These are phyloP conservation scores for Cordyceps cateniannulata DNA, from an alignment of 2,329 filamentous ascomycete genomes.

Conservation along the genomic window DNA sequence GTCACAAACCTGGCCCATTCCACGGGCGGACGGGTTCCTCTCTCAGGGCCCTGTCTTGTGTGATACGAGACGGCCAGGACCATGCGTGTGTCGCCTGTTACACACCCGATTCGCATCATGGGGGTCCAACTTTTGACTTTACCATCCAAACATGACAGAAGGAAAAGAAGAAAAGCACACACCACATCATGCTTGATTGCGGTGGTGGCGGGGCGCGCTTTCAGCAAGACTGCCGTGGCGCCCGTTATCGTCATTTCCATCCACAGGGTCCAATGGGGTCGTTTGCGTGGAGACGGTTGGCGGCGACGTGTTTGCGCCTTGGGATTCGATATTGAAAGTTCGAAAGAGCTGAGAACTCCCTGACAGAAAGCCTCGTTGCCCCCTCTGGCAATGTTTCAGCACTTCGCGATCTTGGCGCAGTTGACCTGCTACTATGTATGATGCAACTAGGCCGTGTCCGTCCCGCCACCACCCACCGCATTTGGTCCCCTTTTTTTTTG, in stretches of 20 bases:
- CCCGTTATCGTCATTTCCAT: neutral
- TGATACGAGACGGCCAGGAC: constrained; percentile 1
- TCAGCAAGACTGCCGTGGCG: neutral
- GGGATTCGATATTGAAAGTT: neutral
- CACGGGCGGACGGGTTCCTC: neutral
- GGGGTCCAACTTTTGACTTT: neutral
- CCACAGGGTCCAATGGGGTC: neutral
- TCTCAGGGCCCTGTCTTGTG: neutral
- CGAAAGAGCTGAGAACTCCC: neutral
- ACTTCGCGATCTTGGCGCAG: neutral
- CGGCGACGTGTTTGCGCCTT: neutral
- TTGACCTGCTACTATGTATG: neutral
- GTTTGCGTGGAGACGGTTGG: neutral
- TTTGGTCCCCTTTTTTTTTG: neutral
- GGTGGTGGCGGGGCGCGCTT: neutral
- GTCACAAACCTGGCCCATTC: neutral
- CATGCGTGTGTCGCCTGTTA: constrained; percentile 1
- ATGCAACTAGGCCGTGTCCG: constrained; percentile 4
- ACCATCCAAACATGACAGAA: neutral
- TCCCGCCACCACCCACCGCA: constrained; percentile 5
- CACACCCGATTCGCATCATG: neutral
- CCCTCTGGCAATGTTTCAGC: neutral
- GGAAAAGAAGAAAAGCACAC: neutral
- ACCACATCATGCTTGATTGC: neutral
- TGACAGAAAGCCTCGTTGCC: neutral